Evolutionary conservation across 2,329 filamentous ascomycete species (phyloP).

Genomic region (Venturia effusa): DNA sequence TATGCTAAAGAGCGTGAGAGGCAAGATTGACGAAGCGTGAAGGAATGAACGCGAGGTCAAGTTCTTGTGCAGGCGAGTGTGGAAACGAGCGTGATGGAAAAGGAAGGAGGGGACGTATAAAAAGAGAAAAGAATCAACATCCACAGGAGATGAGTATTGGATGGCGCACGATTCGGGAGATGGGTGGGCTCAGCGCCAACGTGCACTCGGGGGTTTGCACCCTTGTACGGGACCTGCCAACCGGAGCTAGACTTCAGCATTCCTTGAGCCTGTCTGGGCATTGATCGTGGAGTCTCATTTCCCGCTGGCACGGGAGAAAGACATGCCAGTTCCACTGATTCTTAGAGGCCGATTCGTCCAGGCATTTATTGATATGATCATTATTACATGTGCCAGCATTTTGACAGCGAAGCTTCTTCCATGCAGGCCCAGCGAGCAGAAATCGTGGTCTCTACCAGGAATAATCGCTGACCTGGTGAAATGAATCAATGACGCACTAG

Average conservation of each 20-base stretch:
- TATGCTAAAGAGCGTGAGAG: slow-evolving; percentile 1
- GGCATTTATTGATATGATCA: neutral
- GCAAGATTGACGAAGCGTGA: neutral
- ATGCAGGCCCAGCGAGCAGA: neutral
- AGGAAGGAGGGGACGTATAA: neutral
- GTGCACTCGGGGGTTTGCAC: neutral
- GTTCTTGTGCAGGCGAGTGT: neutral
- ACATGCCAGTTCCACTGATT: neutral
- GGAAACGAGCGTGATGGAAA: neutral
- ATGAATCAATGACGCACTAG: neutral
- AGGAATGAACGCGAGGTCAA: slow-evolving; percentile 9
- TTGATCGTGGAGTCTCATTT: neutral
- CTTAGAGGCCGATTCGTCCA: neutral
- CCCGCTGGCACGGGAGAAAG: neutral
- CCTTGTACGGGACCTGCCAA: neutral
- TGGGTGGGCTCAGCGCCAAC: neutral
- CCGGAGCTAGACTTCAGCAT: neutral
- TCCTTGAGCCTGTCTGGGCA: neutral
- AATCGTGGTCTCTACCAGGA: neutral
- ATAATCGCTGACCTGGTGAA: neutral
- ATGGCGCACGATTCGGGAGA: neutral
- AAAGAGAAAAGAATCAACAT: neutral
- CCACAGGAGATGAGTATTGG: neutral
- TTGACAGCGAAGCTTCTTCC: neutral
- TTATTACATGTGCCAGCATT: neutral